Conservation (phyloP, 305 asterid genomes). For the Solanum hybrid region DNA sequence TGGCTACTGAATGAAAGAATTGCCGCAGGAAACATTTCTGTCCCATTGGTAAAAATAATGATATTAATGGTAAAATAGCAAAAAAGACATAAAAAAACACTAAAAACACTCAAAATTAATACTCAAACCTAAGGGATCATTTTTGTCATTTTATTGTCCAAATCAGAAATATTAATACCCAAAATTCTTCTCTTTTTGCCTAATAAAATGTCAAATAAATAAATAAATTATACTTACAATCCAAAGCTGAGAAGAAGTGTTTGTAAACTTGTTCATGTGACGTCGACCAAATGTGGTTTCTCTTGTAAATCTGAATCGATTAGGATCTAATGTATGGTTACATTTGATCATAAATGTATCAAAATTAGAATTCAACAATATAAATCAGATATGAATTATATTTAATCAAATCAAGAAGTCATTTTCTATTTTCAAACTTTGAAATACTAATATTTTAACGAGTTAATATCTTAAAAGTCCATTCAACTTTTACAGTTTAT, state of each 20-base stretch:
- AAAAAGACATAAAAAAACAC: too few species aligned
- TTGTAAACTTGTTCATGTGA: constrained; percentile 24
- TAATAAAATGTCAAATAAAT: background rate
- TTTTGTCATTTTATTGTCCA: background rate
- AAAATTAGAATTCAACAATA: background rate
- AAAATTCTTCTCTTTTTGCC: background rate
- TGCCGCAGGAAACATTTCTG: constrained; percentile 72
- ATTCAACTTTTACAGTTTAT: background rate
- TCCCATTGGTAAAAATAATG: background rate
- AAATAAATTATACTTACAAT: constrained; percentile 23
- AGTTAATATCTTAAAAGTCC: too few species aligned
- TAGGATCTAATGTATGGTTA: constrained; percentile 31
- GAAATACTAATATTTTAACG: background rate
- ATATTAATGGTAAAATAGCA: background rate
- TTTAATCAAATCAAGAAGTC: background rate
- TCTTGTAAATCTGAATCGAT: constrained; percentile 50
- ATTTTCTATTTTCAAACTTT: background rate
- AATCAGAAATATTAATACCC: background rate
- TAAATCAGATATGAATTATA: background rate
- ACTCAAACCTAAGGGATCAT: background rate
- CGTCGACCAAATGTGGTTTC: constrained; percentile 64
- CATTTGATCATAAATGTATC: background rate
- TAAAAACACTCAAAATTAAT: too few species aligned
- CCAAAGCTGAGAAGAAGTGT: constrained; percentile 31
- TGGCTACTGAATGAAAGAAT: constrained; percentile 56